Percentiles rank a stretch among this genome's conserved stretches.
These are phyloP conservation scores for Metschnikowia kunwiensis DNA, from an alignment of 805 yeast species.

Conservation along the genomic window DNA sequence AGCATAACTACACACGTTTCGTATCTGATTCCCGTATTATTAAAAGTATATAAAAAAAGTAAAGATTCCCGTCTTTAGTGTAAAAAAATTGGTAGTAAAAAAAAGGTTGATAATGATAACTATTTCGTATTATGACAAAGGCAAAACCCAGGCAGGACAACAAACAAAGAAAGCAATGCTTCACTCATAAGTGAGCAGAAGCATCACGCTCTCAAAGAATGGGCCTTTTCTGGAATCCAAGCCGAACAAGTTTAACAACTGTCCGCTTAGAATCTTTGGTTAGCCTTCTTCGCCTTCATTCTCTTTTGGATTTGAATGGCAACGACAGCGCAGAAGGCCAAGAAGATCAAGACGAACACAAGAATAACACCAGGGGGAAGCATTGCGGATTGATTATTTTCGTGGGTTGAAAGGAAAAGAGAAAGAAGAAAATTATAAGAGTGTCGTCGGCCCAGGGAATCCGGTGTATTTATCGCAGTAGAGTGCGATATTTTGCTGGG, in stretches of 20 bases:
- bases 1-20: too few relatives aligned
- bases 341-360: slow-evolving; percentile 58
- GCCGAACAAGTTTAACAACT: too few relatives aligned
- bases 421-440: slow-evolving; percentile 2
- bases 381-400: slow-evolving; percentile 35
- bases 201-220: too few relatives aligned
- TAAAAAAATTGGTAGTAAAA: slow-evolving; percentile 13
- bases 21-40: slow-evolving; percentile 21
- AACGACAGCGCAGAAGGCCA: slow-evolving; percentile 38
- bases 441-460: slow-evolving; percentile 3
- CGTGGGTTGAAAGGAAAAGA: slow-evolving; percentile 4
- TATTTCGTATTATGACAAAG: slow-evolving; percentile 1
- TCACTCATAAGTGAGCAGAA: too few relatives aligned
- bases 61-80: slow-evolving; percentile 21
- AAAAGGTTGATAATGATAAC: slow-evolving; percentile 18
- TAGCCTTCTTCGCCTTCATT: slow-evolving; percentile 41
- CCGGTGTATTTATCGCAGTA: slow-evolving; percentile 8
- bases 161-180: too few relatives aligned
- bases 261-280: slow-evolving; percentile 21
- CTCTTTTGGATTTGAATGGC: slow-evolving; percentile 40
- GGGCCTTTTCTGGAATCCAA: too few relatives aligned
- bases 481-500: slow-evolving; percentile 8
- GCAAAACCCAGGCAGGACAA: too few relatives aligned
- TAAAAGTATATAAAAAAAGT: slow-evolving; percentile 16
- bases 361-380: slow-evolving; percentile 74